Base-by-base conservation (phyloP, 192 early-diverging fungal genomes). In the Coemansia sp. region DNA sequence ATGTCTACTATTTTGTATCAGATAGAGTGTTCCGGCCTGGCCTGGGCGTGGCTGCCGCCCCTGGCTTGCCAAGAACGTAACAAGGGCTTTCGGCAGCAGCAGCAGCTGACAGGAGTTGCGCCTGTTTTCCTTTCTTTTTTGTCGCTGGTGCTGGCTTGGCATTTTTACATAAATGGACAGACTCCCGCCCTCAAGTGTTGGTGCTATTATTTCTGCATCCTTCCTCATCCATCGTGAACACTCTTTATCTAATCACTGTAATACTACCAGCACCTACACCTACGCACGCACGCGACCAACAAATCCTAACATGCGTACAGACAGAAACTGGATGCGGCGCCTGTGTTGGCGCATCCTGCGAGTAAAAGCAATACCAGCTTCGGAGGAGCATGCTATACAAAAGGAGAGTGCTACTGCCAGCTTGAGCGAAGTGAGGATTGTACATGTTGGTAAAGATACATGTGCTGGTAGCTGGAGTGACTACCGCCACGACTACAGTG, bases 401-500 rank as follows among this genome's bases (percentile, higher is more conserved):
- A 44, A 43, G 20, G 68, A 58, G n/a, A 20, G 44, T 9, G 38
- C 34, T 18, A 33, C 60, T 3, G 55, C 34, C 12, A 55, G 74
- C 27, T 38, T 49, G 24, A 44, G 52, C 68, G 57, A 69, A 34
- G 68, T 76, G 43, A 41, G 65, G 36, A 38, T 76, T 53, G 18
- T 76, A 12, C 52, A 68, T 33, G 74, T 76, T 11, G 74, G 74
- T 18, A 76, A 62, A 40, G 64, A 66, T 64, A 63, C 53, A 12
- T 49, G 67, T 2, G 49, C 64, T 40, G 44, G 58, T 36, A 65
- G 43, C n/a, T 53, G 55, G 63, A 60, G 36, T 11, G 47, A 70
- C 55, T 57, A 55, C 6, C 41, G n/a, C 39, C 63, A 29, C 20
- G 57, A 60, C 4, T 60, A 60, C 31, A 60, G 57, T 34, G 36